Conservation (phyloP, 2,329 filamentous ascomycete genomes). For the Lizonia empirigonia region DNA sequence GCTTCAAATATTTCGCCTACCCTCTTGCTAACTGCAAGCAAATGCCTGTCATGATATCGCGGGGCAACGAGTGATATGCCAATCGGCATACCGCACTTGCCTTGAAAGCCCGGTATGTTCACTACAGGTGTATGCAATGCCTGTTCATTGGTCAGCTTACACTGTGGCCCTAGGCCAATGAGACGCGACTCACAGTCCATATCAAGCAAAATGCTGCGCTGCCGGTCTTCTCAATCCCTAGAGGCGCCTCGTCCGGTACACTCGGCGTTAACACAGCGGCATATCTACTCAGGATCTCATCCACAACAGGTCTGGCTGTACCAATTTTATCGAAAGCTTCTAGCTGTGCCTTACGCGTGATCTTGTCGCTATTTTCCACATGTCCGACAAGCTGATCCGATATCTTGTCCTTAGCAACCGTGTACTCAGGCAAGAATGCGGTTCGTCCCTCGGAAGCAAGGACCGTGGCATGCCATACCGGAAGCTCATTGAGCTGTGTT, state of each 20-base stretch:
- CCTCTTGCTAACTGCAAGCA: conserved; percentile 36
- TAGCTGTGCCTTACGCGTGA: conserved; percentile 57
- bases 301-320: conserved; percentile 59
- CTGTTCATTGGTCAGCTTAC: conserved; percentile 10
- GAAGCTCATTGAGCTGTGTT: conserved; percentile 54
- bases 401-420: conserved; percentile 55
- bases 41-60: conserved; percentile 36
- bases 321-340: conserved; percentile 63
- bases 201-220: conserved; percentile 58
- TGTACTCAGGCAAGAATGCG: conserved; percentile 62
- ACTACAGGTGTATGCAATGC: conserved; percentile 65
- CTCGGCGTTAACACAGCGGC: conserved; percentile 64
- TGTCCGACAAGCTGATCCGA: conserved; percentile 54
- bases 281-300: conserved; percentile 59
- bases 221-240: conserved; percentile 61
- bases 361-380: conserved; percentile 56
- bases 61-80: conserved; percentile 61
- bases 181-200: conserved; percentile 51
- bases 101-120: conserved; percentile 68
- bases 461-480: conserved; percentile 59
- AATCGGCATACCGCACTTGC: conserved; percentile 63
- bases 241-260: conserved; percentile 64
- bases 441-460: conserved; percentile 60
- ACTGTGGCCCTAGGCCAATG: background rate
- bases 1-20: conserved; percentile 39